Evolutionary conservation across 148 eudicot genomes (phyloP), one percentile per base, ranked within the genome.

Genomic region (Spergularia bocconei): DNA sequence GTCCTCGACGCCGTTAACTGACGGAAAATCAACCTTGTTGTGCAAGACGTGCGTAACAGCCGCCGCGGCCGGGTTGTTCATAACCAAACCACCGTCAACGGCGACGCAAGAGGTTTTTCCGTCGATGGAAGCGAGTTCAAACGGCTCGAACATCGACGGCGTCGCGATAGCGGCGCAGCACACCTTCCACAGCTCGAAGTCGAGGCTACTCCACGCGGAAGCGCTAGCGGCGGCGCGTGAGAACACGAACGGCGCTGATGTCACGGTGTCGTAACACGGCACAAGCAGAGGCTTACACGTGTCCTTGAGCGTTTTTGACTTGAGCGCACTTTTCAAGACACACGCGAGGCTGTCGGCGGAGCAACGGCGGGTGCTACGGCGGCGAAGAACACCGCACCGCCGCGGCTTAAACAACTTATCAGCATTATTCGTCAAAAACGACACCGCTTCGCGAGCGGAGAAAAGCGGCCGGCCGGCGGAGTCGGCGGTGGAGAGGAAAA

Each of bases 211-310:
- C 57, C 90, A 90, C 55, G 71, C 88, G 11, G 79, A 71, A 10
- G 96, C 92, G 76, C 91, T 64, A 0, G 92, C 96, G 68, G 89
- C 96, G 48, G 96, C 96, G 54, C 89, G 84, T 20, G 96, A 91
- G 84, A 91, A 91, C 8, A 91, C 96, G 69, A 91, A 91, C 70
- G 96, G 96, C 21, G 96, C 89, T 13, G 90, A 72, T 19, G 84
- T 87, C 16, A 59, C 77, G 11, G 86, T 58, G 56, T 91, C 92
- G 48, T 84, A 91, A 77, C 96, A 91, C 20, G 96, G 96, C 1
- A 91, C 73, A 0, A 91, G 89, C 7, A 91, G 44, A 60, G 92
- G 96, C 84, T 88, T 91, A 69, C 92, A 88, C 79, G 91, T 86
- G 87, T 93, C 93, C 79, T 47, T 87, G 20, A 91, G 63, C n/a